These are phyloP conservation scores for Cyclotella choctawhatcheeana DNA, from an alignment of 108 stramenopile species.

Conservation along the genomic window DNA sequence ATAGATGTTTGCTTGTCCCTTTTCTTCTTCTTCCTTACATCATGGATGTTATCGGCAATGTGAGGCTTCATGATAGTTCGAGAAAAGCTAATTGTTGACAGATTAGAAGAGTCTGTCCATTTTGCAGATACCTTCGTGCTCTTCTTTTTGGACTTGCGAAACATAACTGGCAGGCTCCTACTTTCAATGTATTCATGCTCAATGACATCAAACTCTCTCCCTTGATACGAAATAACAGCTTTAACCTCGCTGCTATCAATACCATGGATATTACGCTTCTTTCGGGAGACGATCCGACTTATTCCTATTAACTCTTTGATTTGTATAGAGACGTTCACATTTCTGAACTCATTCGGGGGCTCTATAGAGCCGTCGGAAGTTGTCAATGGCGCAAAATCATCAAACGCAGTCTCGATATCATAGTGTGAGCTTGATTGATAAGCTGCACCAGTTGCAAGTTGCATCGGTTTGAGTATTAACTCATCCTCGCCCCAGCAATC, in stretches of 20 bases:
- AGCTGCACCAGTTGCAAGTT: no score
- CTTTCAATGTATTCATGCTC: neutral
- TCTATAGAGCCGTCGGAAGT: neutral
- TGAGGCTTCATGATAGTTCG: neutral
- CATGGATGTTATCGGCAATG: neutral
- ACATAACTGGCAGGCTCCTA: constrained; percentile 1
- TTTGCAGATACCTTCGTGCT: neutral
- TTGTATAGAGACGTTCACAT: constrained; percentile 5
- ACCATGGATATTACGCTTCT: no score
- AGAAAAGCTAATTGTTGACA: neutral
- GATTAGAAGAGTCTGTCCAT: neutral
- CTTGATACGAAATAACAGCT: neutral
- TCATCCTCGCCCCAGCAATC: neutral
- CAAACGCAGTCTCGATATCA: neutral
- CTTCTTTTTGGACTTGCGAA: neutral
- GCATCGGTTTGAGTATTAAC: neutral
- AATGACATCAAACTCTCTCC: neutral
- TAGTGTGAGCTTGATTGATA: no score
- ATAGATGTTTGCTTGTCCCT: neutral
- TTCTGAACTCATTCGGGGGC: neutral
- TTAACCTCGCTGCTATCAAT: neutral
- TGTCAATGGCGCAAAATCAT: neutral
- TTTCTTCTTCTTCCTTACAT: neutral
- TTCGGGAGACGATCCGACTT: neutral
- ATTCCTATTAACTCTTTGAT: constrained; percentile 5